Conservation (phyloP, 257 asterid species). For the Solanum bulbocastanum region DNA sequence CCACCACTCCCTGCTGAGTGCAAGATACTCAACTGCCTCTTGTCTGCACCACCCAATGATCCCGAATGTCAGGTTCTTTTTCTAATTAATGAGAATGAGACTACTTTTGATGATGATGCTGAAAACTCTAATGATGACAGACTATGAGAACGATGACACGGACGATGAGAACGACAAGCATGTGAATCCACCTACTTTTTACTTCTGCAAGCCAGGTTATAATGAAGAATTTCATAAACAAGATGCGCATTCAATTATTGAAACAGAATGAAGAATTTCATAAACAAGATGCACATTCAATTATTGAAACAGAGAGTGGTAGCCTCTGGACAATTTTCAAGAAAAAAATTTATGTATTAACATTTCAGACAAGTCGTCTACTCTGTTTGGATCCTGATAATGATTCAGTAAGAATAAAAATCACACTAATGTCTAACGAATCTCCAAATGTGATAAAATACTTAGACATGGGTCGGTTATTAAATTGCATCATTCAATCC, state of each 20-base stretch:
- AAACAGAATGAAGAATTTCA: not conserved
- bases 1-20: not conserved
- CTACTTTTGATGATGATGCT: not conserved
- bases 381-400: not conserved
- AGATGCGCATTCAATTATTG: not conserved
- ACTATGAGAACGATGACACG: not conserved
- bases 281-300: not conserved
- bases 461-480: not conserved
- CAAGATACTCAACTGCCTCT: not conserved
- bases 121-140: not conserved
- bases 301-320: rapidly evolving
- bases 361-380: rapidly evolving
- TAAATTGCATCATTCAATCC: not conserved
- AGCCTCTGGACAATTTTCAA: not conserved
- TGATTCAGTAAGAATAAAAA: not conserved
- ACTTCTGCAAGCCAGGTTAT: too few species aligned
- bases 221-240: not conserved
- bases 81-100: not conserved
- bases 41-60: not conserved
- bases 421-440: not conserved
- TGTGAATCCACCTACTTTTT: too few species aligned
- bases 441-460: not conserved
- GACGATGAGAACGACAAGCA: not conserved
- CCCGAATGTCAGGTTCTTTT: not conserved
- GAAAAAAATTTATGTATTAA: not conserved